A percentile compares a stretch with the other conserved stretches of the same genome.
Conservation (phyloP, 192 early-diverging fungal species). For the Backusella morwellensis region DNA sequence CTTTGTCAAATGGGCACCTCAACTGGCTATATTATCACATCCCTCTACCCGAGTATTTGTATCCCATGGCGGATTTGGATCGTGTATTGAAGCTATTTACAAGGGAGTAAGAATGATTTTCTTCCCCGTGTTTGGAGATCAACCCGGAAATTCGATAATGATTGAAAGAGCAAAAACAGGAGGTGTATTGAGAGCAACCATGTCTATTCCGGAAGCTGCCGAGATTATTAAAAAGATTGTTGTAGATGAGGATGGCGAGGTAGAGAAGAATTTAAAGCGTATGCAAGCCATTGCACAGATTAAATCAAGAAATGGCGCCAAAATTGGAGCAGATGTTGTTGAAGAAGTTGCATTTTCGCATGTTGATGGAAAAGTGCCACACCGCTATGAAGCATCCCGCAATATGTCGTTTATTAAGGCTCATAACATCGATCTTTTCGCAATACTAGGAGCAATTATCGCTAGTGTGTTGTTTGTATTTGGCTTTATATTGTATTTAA, state of each 20-base stretch:
- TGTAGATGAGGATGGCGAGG: background rate
- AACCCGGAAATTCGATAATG: slow-evolving; percentile 1
- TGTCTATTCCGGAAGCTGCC: background rate
- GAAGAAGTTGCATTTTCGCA: slow-evolving; percentile 24
- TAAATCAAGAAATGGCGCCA: background rate
- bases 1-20: slow-evolving; percentile 23
- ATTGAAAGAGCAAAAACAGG: slow-evolving; percentile 2
- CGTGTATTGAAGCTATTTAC: slow-evolving; percentile 30
- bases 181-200: background rate
- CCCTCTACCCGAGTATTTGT: slow-evolving; percentile 24
- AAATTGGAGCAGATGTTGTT: slow-evolving; percentile 17
- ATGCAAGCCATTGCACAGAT: slow-evolving; percentile 12
- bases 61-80: slow-evolving; percentile 28
- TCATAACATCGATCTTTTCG: slow-evolving; percentile 18
- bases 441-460: background rate
- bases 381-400: slow-evolving; percentile 14
- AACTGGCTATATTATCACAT: slow-evolving; percentile 31
- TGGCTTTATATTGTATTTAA: background rate
- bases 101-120: slow-evolving; percentile 23
- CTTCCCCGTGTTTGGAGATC: slow-evolving; percentile 26
- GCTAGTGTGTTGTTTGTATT: background rate
- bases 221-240: background rate
- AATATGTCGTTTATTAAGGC: slow-evolving; percentile 22
- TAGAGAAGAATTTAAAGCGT: slow-evolving; percentile 8
- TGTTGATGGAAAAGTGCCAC: slow-evolving; percentile 3